A percentile compares a stretch with the other conserved stretches of the same genome.
These are phyloP conservation scores for Acarospora socialis DNA, from an alignment of 2,329 filamentous ascomycete genomes.

Conservation along the genomic window DNA sequence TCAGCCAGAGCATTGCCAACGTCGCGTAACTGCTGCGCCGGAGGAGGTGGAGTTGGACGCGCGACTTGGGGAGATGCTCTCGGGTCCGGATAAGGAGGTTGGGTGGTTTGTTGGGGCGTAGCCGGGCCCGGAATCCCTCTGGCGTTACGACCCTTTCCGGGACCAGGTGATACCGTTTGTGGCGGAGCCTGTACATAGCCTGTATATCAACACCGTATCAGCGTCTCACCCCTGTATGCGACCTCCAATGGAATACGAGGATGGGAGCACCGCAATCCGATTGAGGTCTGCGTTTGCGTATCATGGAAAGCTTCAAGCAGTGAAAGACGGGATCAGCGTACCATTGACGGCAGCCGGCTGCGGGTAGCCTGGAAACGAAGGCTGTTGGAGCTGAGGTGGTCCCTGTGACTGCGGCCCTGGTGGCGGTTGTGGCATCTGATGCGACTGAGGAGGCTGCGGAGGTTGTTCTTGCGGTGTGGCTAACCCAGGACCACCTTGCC, in stretches of 20 bases:
- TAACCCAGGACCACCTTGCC: slow-evolving; percentile 71
- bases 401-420: slow-evolving; percentile 32
- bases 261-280: slow-evolving; percentile 1
- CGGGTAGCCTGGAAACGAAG: slow-evolving; percentile 55
- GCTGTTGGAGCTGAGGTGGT: slow-evolving; percentile 29
- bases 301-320: slow-evolving; percentile 7
- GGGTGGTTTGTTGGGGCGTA: slow-evolving; percentile 82
- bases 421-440: slow-evolving; percentile 45
- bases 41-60: slow-evolving; percentile 58
- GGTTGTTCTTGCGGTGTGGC: slow-evolving; percentile 60
- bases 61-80: slow-evolving; percentile 75
- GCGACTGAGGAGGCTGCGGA: slow-evolving; percentile 37
- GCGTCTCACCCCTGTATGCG: slow-evolving; percentile 44
- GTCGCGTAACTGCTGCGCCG: slow-evolving; percentile 35
- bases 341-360: slow-evolving; percentile 49
- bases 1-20: slow-evolving; percentile 66
- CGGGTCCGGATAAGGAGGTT: slow-evolving; percentile 71
- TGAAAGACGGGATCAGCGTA: slow-evolving; percentile 25
- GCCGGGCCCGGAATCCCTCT: slow-evolving; percentile 48
- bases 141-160: slow-evolving; percentile 56
- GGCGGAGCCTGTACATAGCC: slow-evolving; percentile 77
- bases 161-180: slow-evolving; percentile 75
- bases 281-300: slow-evolving; percentile 7
- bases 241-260: slow-evolving; percentile 13
- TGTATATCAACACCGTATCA: slow-evolving; percentile 18